Evolutionary conservation across 306 rosid species (phyloP).

Genomic region (Pterocarpus santalinus): DNA sequence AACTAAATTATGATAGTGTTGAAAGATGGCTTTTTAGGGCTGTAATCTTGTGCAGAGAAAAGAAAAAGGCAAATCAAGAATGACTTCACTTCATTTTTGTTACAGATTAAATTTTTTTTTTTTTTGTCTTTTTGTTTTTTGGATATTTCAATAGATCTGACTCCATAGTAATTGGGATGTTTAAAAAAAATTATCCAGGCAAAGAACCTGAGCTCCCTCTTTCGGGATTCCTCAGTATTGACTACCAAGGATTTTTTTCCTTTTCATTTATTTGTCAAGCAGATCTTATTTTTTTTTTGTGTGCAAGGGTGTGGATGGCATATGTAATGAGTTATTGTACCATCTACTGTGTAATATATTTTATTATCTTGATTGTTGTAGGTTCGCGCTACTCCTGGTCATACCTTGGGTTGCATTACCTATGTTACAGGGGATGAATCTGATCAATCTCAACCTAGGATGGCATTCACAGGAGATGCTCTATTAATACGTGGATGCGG

Average conservation of each 20-base stretch:
- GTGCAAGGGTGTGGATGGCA: neutral
- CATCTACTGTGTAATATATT: constrained; percentile 19
- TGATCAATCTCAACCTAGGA: constrained; percentile 80
- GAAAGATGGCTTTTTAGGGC: constrained; percentile 17
- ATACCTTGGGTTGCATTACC: constrained; percentile 88
- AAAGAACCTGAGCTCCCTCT: neutral
- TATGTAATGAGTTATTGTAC: constrained; percentile 17
- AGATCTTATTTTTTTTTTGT: constrained; percentile 36
- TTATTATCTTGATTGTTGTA: constrained; percentile 32
- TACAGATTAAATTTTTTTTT: neutral
- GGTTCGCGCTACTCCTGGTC: constrained; percentile 98
- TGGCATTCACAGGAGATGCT: constrained; percentile 95
- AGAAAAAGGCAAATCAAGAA: constrained; percentile 6
- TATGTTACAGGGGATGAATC: constrained; percentile 90
- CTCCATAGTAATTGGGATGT: neutral
- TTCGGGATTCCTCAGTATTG: constrained; percentile 17
- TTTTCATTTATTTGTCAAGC: constrained; percentile 9
- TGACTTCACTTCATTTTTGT: neutral
- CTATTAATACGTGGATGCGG: constrained; percentile 94
- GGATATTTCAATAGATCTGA: too few relatives aligned
- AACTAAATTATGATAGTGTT: constrained; percentile 3
- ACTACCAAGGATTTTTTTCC: constrained; percentile 4
- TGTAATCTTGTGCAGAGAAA: constrained; percentile 30
- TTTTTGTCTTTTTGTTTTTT: neutral
- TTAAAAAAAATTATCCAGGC: neutral